Evolutionary conservation across 2,329 filamentous ascomycete species (phyloP).

Genomic region (Colletotrichum destructivum): DNA sequence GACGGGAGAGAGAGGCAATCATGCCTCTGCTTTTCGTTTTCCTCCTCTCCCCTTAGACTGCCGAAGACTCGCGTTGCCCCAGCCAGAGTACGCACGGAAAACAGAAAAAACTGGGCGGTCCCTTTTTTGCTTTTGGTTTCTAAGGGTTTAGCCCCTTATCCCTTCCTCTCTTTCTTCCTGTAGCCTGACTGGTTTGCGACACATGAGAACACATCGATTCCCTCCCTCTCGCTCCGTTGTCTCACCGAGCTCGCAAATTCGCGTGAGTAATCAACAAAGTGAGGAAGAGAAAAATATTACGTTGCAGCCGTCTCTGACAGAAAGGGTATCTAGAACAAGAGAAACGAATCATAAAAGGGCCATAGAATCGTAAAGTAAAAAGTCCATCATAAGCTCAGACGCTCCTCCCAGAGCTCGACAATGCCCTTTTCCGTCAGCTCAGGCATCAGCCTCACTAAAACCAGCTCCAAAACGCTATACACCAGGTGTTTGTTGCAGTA

Average conservation of each 20-base stretch:
- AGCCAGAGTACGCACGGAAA: constrained; percentile 24
- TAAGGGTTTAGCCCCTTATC: constrained; percentile 29
- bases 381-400: constrained; percentile 61
- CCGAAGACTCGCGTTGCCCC: constrained; percentile 15
- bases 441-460: constrained; percentile 87
- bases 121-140: constrained; percentile 42
- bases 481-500: constrained; percentile 96
- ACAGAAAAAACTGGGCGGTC: constrained; percentile 32
- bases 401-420: constrained; percentile 80
- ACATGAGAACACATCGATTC: constrained; percentile 21
- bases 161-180: constrained; percentile 6
- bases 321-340: constrained; percentile 39
- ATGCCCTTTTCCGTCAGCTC: constrained; percentile 83
- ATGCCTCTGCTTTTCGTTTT: too few relatives aligned
- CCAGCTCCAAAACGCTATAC: constrained; percentile 84
- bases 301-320: constrained; percentile 7
- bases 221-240: constrained; percentile 5
- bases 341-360: neutral
- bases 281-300: neutral
- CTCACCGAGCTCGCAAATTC: neutral
- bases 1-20: neutral
- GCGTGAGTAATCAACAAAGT: neutral
- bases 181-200: constrained; percentile 19
- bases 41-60: neutral
- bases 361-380: neutral